These are phyloP conservation scores for Apophysomyces elegans DNA, from an alignment of 371 early-diverging fungal genomes.

Conservation along the genomic window DNA sequence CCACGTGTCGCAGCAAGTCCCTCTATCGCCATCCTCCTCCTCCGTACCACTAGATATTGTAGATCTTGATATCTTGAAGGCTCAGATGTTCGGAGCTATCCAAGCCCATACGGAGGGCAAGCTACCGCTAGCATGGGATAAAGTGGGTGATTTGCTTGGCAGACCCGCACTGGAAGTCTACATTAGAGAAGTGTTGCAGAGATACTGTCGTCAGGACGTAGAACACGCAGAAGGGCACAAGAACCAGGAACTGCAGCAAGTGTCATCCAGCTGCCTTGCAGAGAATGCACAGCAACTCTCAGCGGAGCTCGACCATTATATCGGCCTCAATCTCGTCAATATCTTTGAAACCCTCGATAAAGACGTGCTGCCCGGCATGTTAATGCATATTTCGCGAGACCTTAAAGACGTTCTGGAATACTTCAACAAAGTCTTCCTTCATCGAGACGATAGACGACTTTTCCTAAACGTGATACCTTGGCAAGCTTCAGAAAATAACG, in stretches of 20 bases:
- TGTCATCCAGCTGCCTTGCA: slow-evolving; percentile 26
- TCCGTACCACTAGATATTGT: slow-evolving; percentile 12
- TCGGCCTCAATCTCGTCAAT: slow-evolving; percentile 25
- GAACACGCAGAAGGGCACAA: neutral
- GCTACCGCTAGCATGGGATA: slow-evolving; percentile 46
- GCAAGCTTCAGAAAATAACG: slow-evolving; percentile 3
- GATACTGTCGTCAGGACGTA: slow-evolving; percentile 20
- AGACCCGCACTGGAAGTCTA: slow-evolving; percentile 34
- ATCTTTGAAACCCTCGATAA: slow-evolving; percentile 34
- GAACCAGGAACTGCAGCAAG: neutral
- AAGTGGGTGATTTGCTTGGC: slow-evolving; percentile 23
- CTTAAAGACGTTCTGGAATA: slow-evolving; percentile 40
- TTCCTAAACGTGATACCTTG: slow-evolving; percentile 41
- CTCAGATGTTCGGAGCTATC: slow-evolving; percentile 48
- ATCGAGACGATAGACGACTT: slow-evolving; percentile 27
- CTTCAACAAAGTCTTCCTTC: slow-evolving; percentile 41
- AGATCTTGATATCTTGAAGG: slow-evolving; percentile 46
- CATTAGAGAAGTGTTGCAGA: slow-evolving; percentile 20
- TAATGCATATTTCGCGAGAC: slow-evolving; percentile 39
- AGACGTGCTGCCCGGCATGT: slow-evolving; percentile 35
- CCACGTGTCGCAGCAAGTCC: slow-evolving; percentile 8
- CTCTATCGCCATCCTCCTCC: neutral
- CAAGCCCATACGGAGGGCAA: slow-evolving; percentile 48
- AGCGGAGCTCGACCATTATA: slow-evolving; percentile 32
- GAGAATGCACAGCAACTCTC: slow-evolving; percentile 30